Percentiles rank a stretch among this genome's conserved stretches.
These are phyloP conservation scores for Paramecium tetraurelia DNA, from an alignment of 73 alveolate species.

Conservation along the genomic window DNA sequence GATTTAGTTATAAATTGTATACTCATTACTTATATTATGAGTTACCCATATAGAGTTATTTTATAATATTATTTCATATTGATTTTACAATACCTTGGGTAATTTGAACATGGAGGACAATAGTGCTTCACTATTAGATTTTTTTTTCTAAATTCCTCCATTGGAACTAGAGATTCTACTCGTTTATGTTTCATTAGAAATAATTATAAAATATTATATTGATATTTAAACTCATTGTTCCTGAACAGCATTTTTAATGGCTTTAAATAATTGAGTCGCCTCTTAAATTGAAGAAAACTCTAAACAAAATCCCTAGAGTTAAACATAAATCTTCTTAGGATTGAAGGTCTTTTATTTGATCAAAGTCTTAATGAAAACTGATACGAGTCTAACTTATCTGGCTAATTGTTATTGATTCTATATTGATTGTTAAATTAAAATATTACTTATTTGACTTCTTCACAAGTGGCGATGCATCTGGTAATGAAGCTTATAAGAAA, in stretches of 20 bases:
- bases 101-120: neutral
- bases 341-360: neutral
- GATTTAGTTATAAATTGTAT: too few species aligned
- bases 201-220: neutral
- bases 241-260: neutral
- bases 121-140: neutral
- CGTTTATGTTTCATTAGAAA: neutral
- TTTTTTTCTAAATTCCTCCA: neutral
- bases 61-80: too few species aligned
- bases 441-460: neutral
- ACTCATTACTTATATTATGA: too few species aligned
- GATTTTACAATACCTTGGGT: neutral
- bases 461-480: neutral
- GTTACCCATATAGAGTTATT: too few species aligned
- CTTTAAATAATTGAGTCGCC: neutral
- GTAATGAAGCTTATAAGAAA: neutral
- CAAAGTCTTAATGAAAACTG: neutral
- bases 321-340: neutral
- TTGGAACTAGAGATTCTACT: neutral
- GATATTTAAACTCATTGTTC: neutral
- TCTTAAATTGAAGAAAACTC: neutral
- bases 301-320: neutral
- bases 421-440: neutral
- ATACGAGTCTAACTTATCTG: neutral
- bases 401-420: neutral